phyloP scores from a whole-genome alignment of 768 basidiomycete species.

The Podaxis sp. region DNA sequence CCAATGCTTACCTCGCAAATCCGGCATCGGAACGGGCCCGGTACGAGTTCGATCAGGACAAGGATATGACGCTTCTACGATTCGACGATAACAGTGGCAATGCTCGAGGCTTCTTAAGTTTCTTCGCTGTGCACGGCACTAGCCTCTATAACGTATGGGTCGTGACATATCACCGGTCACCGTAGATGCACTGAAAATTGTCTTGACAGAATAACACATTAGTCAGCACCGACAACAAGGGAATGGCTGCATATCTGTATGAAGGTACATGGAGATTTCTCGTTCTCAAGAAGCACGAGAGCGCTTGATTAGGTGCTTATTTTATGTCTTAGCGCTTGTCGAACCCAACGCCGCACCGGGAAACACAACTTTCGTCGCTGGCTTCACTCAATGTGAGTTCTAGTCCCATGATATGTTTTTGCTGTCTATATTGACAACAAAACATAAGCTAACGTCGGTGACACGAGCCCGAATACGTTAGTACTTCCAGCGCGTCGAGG shows the following conservation, averaged over 20 bases:
- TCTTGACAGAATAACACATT: conserved; percentile 70
- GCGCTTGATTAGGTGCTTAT: not conserved
- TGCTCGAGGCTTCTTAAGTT: conserved; percentile 67
- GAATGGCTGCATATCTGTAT: conserved; percentile 80
- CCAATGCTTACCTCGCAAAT: conserved; percentile 76
- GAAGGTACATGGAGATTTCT: conserved; percentile 47
- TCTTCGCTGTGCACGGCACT: conserved; percentile 80
- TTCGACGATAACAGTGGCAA: conserved; percentile 61
- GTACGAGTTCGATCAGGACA: conserved; percentile 74
- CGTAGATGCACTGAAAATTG: conserved; percentile 3
- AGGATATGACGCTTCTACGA: conserved; percentile 65
- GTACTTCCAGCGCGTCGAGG: conserved; percentile 25
- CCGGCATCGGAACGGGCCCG: conserved; percentile 65
- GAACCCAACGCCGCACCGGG: conserved; percentile 71
- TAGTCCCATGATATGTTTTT: conserved; percentile 4
- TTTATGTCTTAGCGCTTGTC: conserved; percentile 45
- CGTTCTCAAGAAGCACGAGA: not conserved
- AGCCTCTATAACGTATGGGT: conserved; percentile 66
- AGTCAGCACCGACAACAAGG: conserved; percentile 82
- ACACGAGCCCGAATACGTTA: conserved; percentile 79
- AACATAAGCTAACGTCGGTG: conserved; percentile 71
- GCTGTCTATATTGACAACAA: conserved; percentile 12
- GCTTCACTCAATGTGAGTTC: conserved; percentile 67
- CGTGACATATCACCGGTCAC: not conserved
- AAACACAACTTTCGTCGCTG: conserved; percentile 68